Evolutionary conservation across 345 rosid genomes (phyloP), one percentile per base, ranked within the genome.

Genomic region (Hibiscus mutabilis): DNA sequence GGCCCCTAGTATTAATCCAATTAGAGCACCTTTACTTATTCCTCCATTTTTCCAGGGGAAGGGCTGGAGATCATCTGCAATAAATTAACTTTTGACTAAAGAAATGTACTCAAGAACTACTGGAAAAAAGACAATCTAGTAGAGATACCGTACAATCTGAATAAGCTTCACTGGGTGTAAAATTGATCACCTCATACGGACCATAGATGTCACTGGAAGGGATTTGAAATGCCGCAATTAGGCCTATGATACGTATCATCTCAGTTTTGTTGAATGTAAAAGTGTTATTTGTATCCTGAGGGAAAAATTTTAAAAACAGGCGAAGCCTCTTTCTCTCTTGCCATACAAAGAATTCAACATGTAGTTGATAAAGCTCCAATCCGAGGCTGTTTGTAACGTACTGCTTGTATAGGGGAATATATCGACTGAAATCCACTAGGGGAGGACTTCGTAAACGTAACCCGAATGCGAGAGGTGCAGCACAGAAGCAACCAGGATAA

Each of bases 401-500:
- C 12, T 0, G 3, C 66, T 22, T 47, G 76, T 74, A 85, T 14
- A 0, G 12, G 14, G 56, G 4, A 15, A 22, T 52, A 52, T 79
- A 85, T 21, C 88, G 91, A 19, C 6, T 77, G 47, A 89, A 89
- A 69, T 80, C 76, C 14, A 67, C 73, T 33, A 89, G 68, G 67
- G 84, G 79, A 33, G 92, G 91, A 79, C 88, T 89, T 68, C 77
- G 76, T 72, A 86, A 74, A 55, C 84, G 83, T 9, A 82, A 4
- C 58, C 40, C 79, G 47, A 87, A 74, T 12, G 73, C 81, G 5
- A 87, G 67, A 3, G 92, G 92, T 49, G 82, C 81, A 68, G 89
- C 84, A 64, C 92, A 89, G 72, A 76, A 79, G 78, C 96, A 87
- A 53, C 71, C 56, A 1, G 88, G 86, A 22, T 87, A 21, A 27